Conservation (phyloP, 2,329 filamentous ascomycete species). For the Xylaria sp. region DNA sequence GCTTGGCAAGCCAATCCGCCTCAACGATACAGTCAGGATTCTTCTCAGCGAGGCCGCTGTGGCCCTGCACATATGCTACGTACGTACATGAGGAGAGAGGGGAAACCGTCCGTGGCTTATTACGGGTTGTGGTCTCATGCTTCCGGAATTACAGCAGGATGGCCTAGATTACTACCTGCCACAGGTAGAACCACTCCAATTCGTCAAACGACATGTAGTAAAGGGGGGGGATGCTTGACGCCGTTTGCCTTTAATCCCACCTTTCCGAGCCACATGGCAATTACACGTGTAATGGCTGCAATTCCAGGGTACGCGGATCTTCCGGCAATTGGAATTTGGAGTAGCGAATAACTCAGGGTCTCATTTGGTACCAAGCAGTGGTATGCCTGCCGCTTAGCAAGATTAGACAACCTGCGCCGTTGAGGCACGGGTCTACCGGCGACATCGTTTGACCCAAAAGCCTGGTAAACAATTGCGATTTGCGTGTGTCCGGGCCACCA, state of each 20-base stretch:
- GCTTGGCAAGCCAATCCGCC: constrained; percentile 6
- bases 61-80: background rate
- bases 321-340: constrained; percentile 10
- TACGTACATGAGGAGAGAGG: background rate
- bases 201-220: background rate
- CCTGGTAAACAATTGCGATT: constrained; percentile 30
- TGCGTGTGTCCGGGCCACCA: background rate
- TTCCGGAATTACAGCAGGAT: background rate
- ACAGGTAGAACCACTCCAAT: background rate
- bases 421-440: constrained; percentile 17
- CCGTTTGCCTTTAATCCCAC: constrained; percentile 3
- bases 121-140: background rate
- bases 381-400: constrained; percentile 12
- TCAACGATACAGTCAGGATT: background rate
- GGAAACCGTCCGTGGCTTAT: background rate
- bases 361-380: constrained; percentile 7
- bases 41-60: background rate
- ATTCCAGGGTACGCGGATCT: constrained; percentile 19
- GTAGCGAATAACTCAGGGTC: constrained; percentile 2
- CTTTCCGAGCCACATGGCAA: constrained; percentile 27
- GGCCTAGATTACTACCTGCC: background rate
- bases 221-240: background rate
- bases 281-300: constrained; percentile 21
- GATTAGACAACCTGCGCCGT: constrained; percentile 4
- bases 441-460: constrained; percentile 31